phyloP scores from a whole-genome alignment of 192 early-diverging fungal genomes.

The Gorgonomyces haynaldii region DNA sequence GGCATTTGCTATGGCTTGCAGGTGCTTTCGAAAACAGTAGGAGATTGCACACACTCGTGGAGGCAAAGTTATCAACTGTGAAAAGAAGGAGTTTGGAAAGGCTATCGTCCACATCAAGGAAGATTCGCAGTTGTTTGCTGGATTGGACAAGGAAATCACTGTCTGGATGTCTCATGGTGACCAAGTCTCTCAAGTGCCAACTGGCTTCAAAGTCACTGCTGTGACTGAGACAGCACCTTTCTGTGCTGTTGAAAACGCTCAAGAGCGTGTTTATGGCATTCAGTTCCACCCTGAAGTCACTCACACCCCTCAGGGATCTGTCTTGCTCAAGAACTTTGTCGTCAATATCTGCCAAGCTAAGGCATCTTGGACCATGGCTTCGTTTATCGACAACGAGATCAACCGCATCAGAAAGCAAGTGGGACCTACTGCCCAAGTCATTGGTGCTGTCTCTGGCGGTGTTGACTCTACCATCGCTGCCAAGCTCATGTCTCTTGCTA shows the following conservation, averaged over 20 bases:
- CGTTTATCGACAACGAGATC: slow-evolving; percentile 97
- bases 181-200: slow-evolving; percentile 70
- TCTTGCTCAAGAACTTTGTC: slow-evolving; percentile 89
- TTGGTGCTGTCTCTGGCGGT: slow-evolving; percentile 95
- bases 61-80: slow-evolving; percentile 76
- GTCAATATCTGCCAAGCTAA: slow-evolving; percentile 69
- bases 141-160: slow-evolving; percentile 46
- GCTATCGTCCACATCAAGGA: slow-evolving; percentile 61
- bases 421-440: slow-evolving; percentile 81
- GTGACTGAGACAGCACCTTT: slow-evolving; percentile 79
- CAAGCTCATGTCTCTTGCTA: slow-evolving; percentile 91
- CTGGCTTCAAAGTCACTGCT: slow-evolving; percentile 75
- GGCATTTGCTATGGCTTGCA: slow-evolving; percentile 99
- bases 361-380: slow-evolving; percentile 89
- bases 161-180: slow-evolving; percentile 99
- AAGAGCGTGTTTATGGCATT: slow-evolving; percentile 81
- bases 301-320: slow-evolving; percentile 79
- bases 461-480: slow-evolving; percentile 96
- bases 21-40: slow-evolving; percentile 22
- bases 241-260: slow-evolving; percentile 73
- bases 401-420: slow-evolving; percentile 83
- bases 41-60: slow-evolving; percentile 85
- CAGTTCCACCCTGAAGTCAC: slow-evolving; percentile 99
- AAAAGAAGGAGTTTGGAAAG: slow-evolving; percentile 93
- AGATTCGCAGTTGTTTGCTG: slow-evolving; percentile 60